Evolutionary conservation across 257 asterid species (phyloP), one percentile per base, ranked within the genome.

Genomic region (Solanum neorickii): DNA sequence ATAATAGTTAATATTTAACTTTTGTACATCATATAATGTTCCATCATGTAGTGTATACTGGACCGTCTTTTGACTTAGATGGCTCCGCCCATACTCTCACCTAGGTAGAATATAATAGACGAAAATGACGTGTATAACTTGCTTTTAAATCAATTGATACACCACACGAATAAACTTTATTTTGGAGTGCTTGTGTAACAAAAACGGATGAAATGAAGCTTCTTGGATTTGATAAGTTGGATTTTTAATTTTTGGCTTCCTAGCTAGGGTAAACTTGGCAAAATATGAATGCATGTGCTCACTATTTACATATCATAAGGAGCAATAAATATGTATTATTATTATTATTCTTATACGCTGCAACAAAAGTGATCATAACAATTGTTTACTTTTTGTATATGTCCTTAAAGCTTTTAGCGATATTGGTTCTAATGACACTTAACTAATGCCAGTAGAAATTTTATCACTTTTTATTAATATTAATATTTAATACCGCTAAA

Each of bases 371-470:
- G 35, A 33, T 33, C 35, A 33, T 33, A 4, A 1, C 0, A 33
- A 33, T 33, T 33, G 1, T 33, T 33, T 33, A 33, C 5, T 33
- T 33, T 33, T 33, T 33, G 35, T 33, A 33, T 33, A 33, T 33
- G 1, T 3, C 1, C 35, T 33, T 33, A 3, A 33, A 33, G 35
- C 0, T 0, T 33, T 33, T 33, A 33, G 35, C 5, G 35, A 4
- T 0, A 4, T 4, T 33, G 35, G 0, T 33, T 33, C 5, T 33
- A 33, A 33, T 33, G 35, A 33, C 35, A 33, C 35, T 33, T 33
- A 33, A 33, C 35, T 33, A 33, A 33, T 0, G 35, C 0, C 35
- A 33, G 35, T 33, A 33, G 35, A 33, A 33, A 33, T 33, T 33
- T 33, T 33, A 33, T 0, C 35, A 33, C 35, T 33, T 0, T 33